A percentile compares a stretch with the other conserved stretches of the same genome.
Evolutionary conservation across 768 basidiomycete genomes (phyloP).

Genomic region (Russula compacta): DNA sequence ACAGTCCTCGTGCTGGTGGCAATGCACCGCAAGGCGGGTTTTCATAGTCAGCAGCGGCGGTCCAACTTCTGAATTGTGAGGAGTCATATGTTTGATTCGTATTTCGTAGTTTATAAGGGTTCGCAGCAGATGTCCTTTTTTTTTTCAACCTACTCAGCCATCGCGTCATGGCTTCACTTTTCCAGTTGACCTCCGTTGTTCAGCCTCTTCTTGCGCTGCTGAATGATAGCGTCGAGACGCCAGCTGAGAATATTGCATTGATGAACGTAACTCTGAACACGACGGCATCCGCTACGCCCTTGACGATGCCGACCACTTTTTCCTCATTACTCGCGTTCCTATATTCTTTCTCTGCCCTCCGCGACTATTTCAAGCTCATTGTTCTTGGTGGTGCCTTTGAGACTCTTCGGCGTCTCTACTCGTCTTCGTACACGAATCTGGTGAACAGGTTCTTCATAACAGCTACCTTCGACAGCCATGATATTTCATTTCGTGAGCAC

Average conservation of each 20-base stretch:
- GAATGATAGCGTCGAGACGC: not conserved
- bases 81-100: no score
- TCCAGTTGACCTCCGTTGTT: not conserved
- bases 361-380: conserved; percentile 58
- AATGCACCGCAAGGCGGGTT: no score
- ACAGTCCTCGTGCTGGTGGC: no score
- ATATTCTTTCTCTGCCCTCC: conserved; percentile 44
- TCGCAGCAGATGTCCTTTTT: not conserved
- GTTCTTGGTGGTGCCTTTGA: conserved; percentile 56
- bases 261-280: not conserved
- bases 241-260: not conserved
- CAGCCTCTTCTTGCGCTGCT: conserved; percentile 2
- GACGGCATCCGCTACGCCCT: not conserved
- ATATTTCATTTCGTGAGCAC: conserved; percentile 45
- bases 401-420: conserved; percentile 40
- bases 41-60: no score
- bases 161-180: not conserved
- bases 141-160: not conserved
- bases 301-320: conserved; percentile 21
- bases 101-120: not conserved
- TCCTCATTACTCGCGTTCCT: conserved; percentile 36
- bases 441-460: conserved; percentile 53
- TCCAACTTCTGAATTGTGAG: no score
- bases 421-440: conserved; percentile 35
- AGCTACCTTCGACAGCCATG: conserved; percentile 49